These are phyloP conservation scores for Aspergillus chevalieri DNA, from an alignment of 2,329 filamentous ascomycete genomes.

Conservation along the genomic window DNA sequence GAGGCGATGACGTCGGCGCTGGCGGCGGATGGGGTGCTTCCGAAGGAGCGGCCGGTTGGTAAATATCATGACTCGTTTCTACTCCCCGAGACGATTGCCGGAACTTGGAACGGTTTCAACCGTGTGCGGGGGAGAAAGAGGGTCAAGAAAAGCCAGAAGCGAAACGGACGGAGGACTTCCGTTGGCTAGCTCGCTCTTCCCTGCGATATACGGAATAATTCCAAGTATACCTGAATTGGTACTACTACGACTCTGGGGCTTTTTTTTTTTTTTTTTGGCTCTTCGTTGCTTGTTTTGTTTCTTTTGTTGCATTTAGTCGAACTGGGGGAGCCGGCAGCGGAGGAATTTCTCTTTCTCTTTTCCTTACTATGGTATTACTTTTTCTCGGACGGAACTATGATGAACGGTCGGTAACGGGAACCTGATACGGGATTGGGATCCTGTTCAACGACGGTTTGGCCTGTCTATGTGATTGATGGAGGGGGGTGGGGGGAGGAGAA, in stretches of 20 bases:
- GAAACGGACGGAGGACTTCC: background rate
- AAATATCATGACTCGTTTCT: background rate
- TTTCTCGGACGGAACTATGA: background rate
- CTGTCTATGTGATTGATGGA: background rate
- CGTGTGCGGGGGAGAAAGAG: background rate
- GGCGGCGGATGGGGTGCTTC: background rate
- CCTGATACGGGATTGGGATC: background rate
- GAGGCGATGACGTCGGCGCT: conserved; percentile 4
- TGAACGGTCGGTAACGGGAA: background rate
- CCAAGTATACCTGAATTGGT: background rate
- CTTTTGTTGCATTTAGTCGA: background rate
- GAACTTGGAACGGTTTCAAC: background rate
- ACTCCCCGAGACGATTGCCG: no score
- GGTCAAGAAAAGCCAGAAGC: background rate
- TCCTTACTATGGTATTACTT: background rate
- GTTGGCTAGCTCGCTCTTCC: background rate
- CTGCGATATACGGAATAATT: no score
- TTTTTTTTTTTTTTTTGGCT: background rate
- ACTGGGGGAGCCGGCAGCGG: background rate
- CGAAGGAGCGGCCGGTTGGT: background rate
- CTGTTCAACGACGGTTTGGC: background rate
- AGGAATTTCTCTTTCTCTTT: background rate
- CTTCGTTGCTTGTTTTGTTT: background rate
- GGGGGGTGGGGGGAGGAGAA: no score
- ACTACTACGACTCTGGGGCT: background rate